Percentiles rank a stretch among this genome's conserved stretches.
These are phyloP conservation scores for Teratosphaeria viscida DNA, from an alignment of 2,329 filamentous ascomycete genomes.

Conservation along the genomic window DNA sequence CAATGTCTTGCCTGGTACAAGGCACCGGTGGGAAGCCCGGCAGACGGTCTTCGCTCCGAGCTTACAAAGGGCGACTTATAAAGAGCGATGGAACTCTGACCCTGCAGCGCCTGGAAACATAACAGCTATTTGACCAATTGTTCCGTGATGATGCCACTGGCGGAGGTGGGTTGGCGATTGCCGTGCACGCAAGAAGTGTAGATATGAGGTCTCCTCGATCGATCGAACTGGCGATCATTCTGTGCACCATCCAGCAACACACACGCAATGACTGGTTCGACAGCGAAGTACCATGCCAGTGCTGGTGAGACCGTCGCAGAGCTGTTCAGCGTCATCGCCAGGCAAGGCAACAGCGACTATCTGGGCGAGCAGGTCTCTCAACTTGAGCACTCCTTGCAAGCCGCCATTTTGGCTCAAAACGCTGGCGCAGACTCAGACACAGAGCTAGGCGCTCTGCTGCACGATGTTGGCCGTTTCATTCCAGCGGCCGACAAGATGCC, in stretches of 20 bases:
- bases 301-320: conserved; percentile 10
- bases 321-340: conserved; percentile 13
- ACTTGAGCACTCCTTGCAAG: conserved; percentile 24
- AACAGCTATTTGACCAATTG: not conserved
- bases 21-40: not conserved
- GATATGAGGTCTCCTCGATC: not conserved
- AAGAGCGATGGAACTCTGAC: not conserved
- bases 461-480: conserved; percentile 35
- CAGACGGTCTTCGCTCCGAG: not conserved
- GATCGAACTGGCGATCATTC: not conserved
- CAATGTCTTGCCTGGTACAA: not conserved
- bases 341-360: conserved; percentile 22
- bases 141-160: not conserved
- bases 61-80: not conserved
- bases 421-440: conserved; percentile 19
- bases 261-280: not conserved
- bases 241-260: not conserved
- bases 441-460: conserved; percentile 30
- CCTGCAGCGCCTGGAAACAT: not conserved
- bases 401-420: conserved; percentile 18
- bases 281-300: conserved; percentile 3
- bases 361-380: conserved; percentile 23
- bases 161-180: not conserved
- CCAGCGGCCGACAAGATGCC: conserved; percentile 21
- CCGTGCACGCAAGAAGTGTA: not conserved